Base-by-base conservation (phyloP, 169 alveolate genomes). In the Cryptosporidium andersoni region DNA sequence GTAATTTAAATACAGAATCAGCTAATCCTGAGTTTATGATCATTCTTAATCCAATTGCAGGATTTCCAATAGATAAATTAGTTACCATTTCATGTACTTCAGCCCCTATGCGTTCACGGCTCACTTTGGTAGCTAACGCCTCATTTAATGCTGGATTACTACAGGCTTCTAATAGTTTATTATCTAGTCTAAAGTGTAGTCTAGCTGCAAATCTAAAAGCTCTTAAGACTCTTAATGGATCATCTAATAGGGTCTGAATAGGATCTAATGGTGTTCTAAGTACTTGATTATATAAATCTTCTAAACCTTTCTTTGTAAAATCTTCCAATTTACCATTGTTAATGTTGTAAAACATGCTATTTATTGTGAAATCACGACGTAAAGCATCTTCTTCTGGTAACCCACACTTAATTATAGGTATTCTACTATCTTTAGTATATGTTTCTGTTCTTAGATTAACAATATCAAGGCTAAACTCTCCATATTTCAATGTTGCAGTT, bases 291-390 rank as follows among this genome's bases (percentile, higher is more conserved):
- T 92, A 80, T 45, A 98, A 92, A 88, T 98, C 99, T 16, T 88
- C 65, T 6, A 96, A 63, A 4, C 99, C 99, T 65, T 81, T 90
- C 34, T 94, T 90, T 0, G 99, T 96, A 65, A 92, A 96, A 88
- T 98, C 99, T 92, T 98, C 99, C n/a, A 98, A 90, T 49, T 80
- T 80, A n/a, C 91, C 65, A 39, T 91, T 92, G 56, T 96, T 92
- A 40, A 98, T 88, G 92, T 98, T 98, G 92, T 96, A 98, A 90
- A 97, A 98, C 80, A 97, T 92, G 37, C 99, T 88, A 90, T 98
- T 98, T 14, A 98, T 94, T 11, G 99, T 97, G 48, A 97, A 95
- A 89, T 98, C 99, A 80, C 99, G 93, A 66, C 99, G 92, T 62
- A 81, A 88, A 5, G 99, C 98, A 89, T 98, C 99, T 91, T 97